Conservation (phyloP, 305 asterid species). For the Solanum aculeatissimum region DNA sequence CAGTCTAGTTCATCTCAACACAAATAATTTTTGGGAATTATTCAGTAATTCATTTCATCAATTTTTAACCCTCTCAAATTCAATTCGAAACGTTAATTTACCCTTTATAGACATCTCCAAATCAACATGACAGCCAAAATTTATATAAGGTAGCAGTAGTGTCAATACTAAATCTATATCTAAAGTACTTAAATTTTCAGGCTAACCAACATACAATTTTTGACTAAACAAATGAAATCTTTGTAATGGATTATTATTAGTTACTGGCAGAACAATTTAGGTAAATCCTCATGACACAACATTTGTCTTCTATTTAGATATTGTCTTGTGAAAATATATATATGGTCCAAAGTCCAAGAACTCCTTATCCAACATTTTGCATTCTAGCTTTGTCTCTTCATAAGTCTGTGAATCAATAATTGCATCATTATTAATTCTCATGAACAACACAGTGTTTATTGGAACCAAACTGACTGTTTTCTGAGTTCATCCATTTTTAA, state of each 20-base stretch:
- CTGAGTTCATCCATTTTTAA: not conserved
- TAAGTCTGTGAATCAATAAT: conserved; percentile 21
- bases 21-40: not conserved
- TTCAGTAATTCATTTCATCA: not conserved
- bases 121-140: not conserved
- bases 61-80: not conserved
- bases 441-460: not conserved
- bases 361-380: not conserved
- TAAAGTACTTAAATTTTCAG: not conserved
- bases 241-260: not conserved
- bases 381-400: conserved; percentile 20
- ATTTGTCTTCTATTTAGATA: not conserved
- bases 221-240: not conserved
- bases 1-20: not conserved
- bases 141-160: not conserved
- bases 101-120: not conserved
- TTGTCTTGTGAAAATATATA: conserved; percentile 1
- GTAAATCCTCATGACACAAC: not conserved
- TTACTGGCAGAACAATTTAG: not conserved
- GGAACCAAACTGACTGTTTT: not conserved
- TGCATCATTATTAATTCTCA: conserved; percentile 18
- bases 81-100: not conserved
- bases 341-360: conserved; percentile 9
- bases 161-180: not conserved
- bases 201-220: not conserved